Evolutionary conservation across 2,329 filamentous ascomycete genomes (phyloP), one percentile per base, ranked within the genome.

Genomic region (Tolypocladium cylindrosporum): DNA sequence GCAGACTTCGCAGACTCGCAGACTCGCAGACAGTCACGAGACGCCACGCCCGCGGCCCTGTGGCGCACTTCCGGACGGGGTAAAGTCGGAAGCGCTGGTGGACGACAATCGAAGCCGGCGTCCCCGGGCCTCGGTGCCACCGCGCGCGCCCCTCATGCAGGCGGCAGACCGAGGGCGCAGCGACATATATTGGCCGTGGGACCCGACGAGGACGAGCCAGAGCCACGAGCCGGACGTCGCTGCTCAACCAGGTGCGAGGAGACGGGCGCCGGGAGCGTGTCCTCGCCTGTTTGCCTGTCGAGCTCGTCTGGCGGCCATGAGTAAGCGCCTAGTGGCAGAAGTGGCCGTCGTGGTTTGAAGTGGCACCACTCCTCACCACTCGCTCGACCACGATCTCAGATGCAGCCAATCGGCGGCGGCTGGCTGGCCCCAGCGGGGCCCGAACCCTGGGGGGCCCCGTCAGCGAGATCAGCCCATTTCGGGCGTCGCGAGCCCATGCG

Each of bases 381-480:
- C 24, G 45, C 34, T 55, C n/a, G 36, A 34, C 42, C 42, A 27
- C 31, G 34, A 55, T 42, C 41, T 21, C 34, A 48, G 42, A 48
- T 53, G 56, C 58, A 50, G 53, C 58, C 58, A 60, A 60, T 60
- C 58, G 54, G 37, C 14, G 39, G 13, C 27, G n/a, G 31, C 16
- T 34, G 36, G 43, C n/a, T 37, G 31, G n/a, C n/a, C 31, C 31
- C 43, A 31, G 56, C 39, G 34, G 56, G 9, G 31, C 39, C 50
- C 51, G 34, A 13, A 34, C 58, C 43, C 61, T 56, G 16, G 59
- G 24, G 42, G 52, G 37, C 54, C 54, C 57, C 58, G 60, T 58
- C 61, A 57, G 60, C 55, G 55, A 69, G 64, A 71, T 71, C 69
- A 71, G 69, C 68, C 69, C 69, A 71, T 71, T 71, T 69, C 65